A percentile compares a stretch with the other conserved stretches of the same genome.
Evolutionary conservation across 2,329 filamentous ascomycete species (phyloP).

Genomic region (Monilinia vaccinii-corymbosi): DNA sequence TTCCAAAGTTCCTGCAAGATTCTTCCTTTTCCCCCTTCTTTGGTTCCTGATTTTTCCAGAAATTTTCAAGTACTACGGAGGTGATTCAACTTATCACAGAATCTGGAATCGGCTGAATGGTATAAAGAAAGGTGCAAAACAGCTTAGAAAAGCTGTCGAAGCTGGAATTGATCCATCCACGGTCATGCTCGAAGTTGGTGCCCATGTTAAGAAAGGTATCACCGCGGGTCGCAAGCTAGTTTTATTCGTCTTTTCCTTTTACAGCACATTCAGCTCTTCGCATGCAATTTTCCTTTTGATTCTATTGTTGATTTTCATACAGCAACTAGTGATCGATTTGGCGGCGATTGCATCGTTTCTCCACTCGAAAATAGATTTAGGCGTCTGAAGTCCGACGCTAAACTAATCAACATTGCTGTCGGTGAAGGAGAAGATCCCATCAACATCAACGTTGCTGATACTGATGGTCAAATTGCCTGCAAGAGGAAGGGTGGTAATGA

Average conservation of each 20-base stretch:
- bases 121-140: conserved; percentile 17
- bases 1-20: neutral
- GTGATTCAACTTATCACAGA: conserved; percentile 17
- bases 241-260: neutral
- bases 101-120: conserved; percentile 18
- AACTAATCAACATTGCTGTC: conserved; percentile 30
- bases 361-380: conserved; percentile 34
- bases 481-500: conserved; percentile 6
- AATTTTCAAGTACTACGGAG: conserved; percentile 40
- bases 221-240: conserved; percentile 5
- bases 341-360: conserved; percentile 29
- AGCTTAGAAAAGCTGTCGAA: conserved; percentile 18
- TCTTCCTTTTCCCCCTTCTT: neutral
- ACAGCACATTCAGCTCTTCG: neutral
- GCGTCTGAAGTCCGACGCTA: conserved; percentile 33
- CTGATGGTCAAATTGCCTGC: conserved; percentile 5
- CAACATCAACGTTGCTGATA: conserved; percentile 23
- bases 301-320: conserved; percentile 16
- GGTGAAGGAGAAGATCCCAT: conserved; percentile 29
- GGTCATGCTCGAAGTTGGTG: conserved; percentile 13
- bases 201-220: conserved; percentile 12
- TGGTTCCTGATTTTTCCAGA: conserved; percentile 32
- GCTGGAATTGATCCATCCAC: conserved; percentile 17
- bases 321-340: conserved; percentile 22
- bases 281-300: neutral